These are phyloP conservation scores for Aspergillus novofumigatus DNA, from an alignment of 2,329 filamentous ascomycete species.

Conservation along the genomic window DNA sequence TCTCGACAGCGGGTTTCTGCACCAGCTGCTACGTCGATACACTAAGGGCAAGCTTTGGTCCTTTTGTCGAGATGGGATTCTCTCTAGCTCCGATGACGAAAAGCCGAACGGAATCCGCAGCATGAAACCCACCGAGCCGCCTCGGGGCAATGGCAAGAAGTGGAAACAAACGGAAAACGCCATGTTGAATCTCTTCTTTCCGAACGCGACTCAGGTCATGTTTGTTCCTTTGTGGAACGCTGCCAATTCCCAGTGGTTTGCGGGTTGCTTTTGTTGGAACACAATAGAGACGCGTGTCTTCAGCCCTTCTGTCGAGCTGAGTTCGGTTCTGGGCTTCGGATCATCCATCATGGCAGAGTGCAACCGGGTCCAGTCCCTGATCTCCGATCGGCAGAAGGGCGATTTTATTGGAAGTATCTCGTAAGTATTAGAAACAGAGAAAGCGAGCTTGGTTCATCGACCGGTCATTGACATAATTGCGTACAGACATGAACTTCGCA, in stretches of 20 bases:
- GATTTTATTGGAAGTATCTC: slow-evolving; percentile 44
- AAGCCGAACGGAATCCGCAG: slow-evolving; percentile 11
- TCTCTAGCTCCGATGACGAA: slow-evolving; percentile 43
- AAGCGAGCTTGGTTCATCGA: not conserved
- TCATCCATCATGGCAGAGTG: slow-evolving; percentile 43
- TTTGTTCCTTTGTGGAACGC: slow-evolving; percentile 52
- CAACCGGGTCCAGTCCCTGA: slow-evolving; percentile 40
- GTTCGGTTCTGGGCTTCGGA: slow-evolving; percentile 39
- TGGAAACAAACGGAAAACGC: slow-evolving; percentile 35
- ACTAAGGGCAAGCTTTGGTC: slow-evolving; percentile 47
- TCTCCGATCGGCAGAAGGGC: slow-evolving; percentile 41
- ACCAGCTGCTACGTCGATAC: slow-evolving; percentile 41
- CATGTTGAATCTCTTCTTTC: slow-evolving; percentile 44
- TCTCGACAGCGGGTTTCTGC: slow-evolving; percentile 30
- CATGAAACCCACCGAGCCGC: slow-evolving; percentile 13
- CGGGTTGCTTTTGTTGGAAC: slow-evolving; percentile 44
- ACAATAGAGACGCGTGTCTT: slow-evolving; percentile 35
- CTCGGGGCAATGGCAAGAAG: slow-evolving; percentile 22
- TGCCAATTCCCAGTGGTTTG: slow-evolving; percentile 45
- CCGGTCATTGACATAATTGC: not conserved
- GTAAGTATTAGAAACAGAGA: slow-evolving; percentile 10
- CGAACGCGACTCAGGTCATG: slow-evolving; percentile 44
- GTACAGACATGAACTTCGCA: slow-evolving; percentile 38
- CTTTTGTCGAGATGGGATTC: slow-evolving; percentile 41
- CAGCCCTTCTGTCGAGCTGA: slow-evolving; percentile 34